Conservation (phyloP, 331 rosid genomes). For the Arachis monticola region DNA sequence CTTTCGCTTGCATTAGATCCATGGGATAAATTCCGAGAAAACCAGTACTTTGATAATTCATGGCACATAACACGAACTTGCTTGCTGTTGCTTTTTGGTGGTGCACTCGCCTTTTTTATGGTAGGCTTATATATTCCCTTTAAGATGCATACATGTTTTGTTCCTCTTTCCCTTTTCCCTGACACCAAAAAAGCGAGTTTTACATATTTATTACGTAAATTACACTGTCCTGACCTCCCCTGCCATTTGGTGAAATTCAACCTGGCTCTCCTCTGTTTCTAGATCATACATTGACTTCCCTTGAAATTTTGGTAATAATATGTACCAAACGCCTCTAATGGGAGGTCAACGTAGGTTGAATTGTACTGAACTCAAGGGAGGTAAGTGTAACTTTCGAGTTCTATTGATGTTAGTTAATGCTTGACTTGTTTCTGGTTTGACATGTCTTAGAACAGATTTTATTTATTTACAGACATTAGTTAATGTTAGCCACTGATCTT, state of each 20-base stretch:
- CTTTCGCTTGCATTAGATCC: conserved; percentile 90
- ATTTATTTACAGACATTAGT: conserved; percentile 18
- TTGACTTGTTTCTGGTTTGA: conserved; percentile 26
- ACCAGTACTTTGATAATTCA: conserved; percentile 73
- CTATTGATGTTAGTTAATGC: not conserved
- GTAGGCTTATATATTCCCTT: conserved; percentile 51
- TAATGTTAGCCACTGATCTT: conserved; percentile 25
- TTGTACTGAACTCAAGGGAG: no score
- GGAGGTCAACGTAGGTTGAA: no score
- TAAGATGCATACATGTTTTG: not conserved
- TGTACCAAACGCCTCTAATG: no score
- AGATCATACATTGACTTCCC: no score
- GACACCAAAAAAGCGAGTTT: not conserved
- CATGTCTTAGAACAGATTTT: conserved; percentile 1
- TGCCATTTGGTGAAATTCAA: no score
- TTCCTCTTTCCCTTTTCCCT: not conserved
- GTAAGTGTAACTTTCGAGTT: no score
- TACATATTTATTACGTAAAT: not conserved
- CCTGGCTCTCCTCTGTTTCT: no score
- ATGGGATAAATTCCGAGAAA: conserved; percentile 74
- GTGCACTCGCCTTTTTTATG: conserved; percentile 93
- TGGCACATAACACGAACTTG: conserved; percentile 78
- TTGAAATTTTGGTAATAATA: no score
- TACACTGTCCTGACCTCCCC: no score
- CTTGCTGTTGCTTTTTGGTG: conserved; percentile 92